These are phyloP conservation scores for Cladobotryum mycophilum DNA, from an alignment of 2,329 filamentous ascomycete genomes.

Conservation along the genomic window DNA sequence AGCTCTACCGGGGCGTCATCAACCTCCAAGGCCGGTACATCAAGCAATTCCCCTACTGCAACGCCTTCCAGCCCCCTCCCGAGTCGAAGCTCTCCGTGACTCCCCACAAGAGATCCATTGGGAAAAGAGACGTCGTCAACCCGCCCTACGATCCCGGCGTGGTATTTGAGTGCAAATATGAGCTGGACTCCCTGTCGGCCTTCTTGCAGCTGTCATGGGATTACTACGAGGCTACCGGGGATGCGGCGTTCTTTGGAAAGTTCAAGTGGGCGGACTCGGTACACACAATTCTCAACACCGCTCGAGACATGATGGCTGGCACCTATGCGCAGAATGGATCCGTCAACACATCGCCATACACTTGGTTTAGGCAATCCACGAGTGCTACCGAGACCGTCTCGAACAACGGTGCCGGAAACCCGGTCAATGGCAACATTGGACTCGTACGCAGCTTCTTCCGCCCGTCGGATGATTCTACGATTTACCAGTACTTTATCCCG, in stretches of 20 bases:
- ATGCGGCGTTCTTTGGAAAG: conserved; percentile 65
- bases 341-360: conserved; percentile 59
- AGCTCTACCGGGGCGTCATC: conserved; percentile 66
- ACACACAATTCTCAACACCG: conserved; percentile 59
- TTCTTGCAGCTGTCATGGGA: conserved; percentile 78
- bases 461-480: conserved; percentile 81
- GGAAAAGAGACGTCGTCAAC: conserved; percentile 42
- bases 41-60: conserved; percentile 72
- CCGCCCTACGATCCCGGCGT: conserved; percentile 60
- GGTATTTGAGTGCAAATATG: conserved; percentile 95
- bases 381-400: conserved; percentile 74
- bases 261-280: conserved; percentile 69
- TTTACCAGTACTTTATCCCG: conserved; percentile 81
- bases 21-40: conserved; percentile 71
- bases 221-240: conserved; percentile 69
- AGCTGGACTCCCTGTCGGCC: conserved; percentile 82
- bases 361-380: conserved; percentile 67
- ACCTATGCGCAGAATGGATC: conserved; percentile 61
- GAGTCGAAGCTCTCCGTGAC: conserved; percentile 45
- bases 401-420: conserved; percentile 72
- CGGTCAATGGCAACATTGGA: conserved; percentile 70
- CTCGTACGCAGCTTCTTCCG: conserved; percentile 83
- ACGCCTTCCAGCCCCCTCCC: conserved; percentile 83
- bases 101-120: neutral
- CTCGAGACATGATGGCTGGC: conserved; percentile 63